Evolutionary conservation across 2,329 filamentous ascomycete species (phyloP), one percentile per base, ranked within the genome.

Genomic region (Penicillium sp.): DNA sequence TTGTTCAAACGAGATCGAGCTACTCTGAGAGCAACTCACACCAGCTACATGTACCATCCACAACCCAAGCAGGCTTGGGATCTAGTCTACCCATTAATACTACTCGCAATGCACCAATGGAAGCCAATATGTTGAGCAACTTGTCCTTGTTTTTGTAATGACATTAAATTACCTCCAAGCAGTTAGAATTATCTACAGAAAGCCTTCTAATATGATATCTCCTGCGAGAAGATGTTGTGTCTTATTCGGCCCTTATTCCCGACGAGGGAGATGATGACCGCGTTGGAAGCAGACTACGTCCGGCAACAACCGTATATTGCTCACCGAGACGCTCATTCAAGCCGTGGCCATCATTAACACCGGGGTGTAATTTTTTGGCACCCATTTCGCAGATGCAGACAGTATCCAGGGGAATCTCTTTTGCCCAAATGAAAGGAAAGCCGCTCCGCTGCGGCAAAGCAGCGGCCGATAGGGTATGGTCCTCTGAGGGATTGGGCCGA

Each of bases 321-420:
- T 84, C 78, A 16, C 76, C 77, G 34, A 83, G 62, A 1, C 79
- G 70, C 13, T 74, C 81, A 58, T 66, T 67, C 2, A 80, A 77
- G 18, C 68, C 65, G 13, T 57, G 54, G n/a, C 57, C 44, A 18
- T 66, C 63, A 18, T 65, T 67, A 10, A 50, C 44, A 13, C 29
- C 74, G 34, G 80, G 74, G 7, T 81, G 76, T 27, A 84, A 75
- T 63, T 82, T 85, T 78, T 86, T 88, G 9, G 91, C 91, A 0
- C 92, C 91, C 92, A 97, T 96, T 67, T 84, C 85, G 69, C 91
- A 97, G 35, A 97, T 86, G 45, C 87, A 85, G 38, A 97, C 74
- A 55, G 78, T 82, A 53, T 90, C 84, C n/a, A 96, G 69, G 14
- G 77, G 75, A 23, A 93, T 76, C 47, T 84, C 75, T 50, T 84